A percentile compares a stretch with the other conserved stretches of the same genome.
These are phyloP conservation scores for Phellopilus nigrolimitatus DNA, from an alignment of 1,284 basidiomycete species.

Conservation along the genomic window DNA sequence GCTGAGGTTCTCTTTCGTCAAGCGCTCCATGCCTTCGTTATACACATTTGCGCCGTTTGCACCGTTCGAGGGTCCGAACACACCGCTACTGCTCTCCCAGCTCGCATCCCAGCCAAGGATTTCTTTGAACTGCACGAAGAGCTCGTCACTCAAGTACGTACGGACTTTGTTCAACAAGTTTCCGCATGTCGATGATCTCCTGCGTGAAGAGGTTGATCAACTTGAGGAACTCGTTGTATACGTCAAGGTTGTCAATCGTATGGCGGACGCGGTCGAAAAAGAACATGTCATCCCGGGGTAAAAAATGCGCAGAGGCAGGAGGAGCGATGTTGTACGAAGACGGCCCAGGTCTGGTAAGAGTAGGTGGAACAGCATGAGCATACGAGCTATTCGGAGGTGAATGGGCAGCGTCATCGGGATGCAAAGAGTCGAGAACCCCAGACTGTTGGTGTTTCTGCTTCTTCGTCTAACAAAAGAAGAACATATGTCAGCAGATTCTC, in stretches of 20 bases:
- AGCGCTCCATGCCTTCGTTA: conserved; percentile 40
- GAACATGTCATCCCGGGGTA: conserved; percentile 66
- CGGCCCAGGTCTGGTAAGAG: conserved; percentile 24
- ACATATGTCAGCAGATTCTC: background rate
- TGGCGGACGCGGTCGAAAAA: conserved; percentile 96
- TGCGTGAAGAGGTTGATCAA: conserved; percentile 94
- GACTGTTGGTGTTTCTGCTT: conserved; percentile 20
- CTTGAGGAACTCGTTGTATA: conserved; percentile 96
- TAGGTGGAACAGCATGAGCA: conserved; percentile 16
- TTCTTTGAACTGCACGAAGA: conserved; percentile 81
- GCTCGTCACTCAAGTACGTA: conserved; percentile 67
- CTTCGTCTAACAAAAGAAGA: conserved; percentile 15
- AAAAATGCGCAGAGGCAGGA: conserved; percentile 32
- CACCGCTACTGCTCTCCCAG: conserved; percentile 52
- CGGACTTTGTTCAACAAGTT: conserved; percentile 66
- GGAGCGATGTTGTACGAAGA: conserved; percentile 28
- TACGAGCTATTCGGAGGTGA: conserved; percentile 14
- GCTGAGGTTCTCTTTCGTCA: conserved; percentile 54
- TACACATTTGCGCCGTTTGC: conserved; percentile 39
- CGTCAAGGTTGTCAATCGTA: conserved; percentile 80
- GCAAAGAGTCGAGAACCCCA: conserved; percentile 6
- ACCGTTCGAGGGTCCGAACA: conserved; percentile 42
- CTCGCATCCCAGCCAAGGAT: conserved; percentile 88
- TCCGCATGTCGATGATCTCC: conserved; percentile 85
- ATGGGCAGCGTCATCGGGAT: conserved; percentile 20